A percentile compares a stretch with the other conserved stretches of the same genome.
phyloP scores from a whole-genome alignment of 208 protist genomes.

The Trypanosomatidae sp. region DNA sequence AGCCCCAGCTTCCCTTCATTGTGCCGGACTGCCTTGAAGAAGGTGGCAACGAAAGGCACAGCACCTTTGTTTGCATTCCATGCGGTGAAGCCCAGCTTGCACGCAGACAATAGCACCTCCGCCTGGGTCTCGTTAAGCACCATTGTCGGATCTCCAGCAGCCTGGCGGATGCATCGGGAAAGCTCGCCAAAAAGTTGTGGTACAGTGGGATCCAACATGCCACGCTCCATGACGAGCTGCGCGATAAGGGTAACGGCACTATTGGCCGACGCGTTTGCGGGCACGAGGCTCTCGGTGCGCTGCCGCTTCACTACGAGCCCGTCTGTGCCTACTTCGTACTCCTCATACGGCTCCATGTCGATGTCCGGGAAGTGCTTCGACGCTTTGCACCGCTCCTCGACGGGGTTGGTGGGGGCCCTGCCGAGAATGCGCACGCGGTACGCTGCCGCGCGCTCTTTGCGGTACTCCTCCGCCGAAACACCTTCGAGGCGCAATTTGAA shows the following conservation, averaged over 20 bases:
- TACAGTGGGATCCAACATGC: conserved; percentile 58
- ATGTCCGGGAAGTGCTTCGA: conserved; percentile 84
- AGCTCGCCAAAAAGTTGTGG: conserved; percentile 66
- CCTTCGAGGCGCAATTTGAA: conserved; percentile 64
- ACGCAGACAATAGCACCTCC: conserved; percentile 68
- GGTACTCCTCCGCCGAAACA: conserved; percentile 47
- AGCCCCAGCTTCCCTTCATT: conserved; percentile 60
- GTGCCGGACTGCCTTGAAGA: conserved; percentile 72
- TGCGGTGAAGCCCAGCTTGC: conserved; percentile 77
- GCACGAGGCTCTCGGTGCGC: conserved; percentile 58
- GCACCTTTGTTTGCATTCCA: conserved; percentile 65
- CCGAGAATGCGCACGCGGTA: conserved; percentile 80
- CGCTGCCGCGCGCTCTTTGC: conserved; percentile 72
- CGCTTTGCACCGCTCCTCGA: conserved; percentile 61
- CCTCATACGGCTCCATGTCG: conserved; percentile 61
- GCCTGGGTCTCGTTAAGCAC: conserved; percentile 54
- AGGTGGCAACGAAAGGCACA: conserved; percentile 55
- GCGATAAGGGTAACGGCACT: conserved; percentile 64
- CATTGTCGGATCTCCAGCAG: conserved; percentile 29
- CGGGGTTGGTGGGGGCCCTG: conserved; percentile 36
- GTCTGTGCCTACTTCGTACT: conserved; percentile 30
- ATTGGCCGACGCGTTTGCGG: conserved; percentile 40
- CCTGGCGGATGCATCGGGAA: conserved; percentile 43
- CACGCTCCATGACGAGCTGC: conserved; percentile 84
- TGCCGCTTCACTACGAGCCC: conserved; percentile 34